Evolutionary conservation across 1,284 basidiomycete species (phyloP).

Genomic region (Mycosarcoma maydis): DNA sequence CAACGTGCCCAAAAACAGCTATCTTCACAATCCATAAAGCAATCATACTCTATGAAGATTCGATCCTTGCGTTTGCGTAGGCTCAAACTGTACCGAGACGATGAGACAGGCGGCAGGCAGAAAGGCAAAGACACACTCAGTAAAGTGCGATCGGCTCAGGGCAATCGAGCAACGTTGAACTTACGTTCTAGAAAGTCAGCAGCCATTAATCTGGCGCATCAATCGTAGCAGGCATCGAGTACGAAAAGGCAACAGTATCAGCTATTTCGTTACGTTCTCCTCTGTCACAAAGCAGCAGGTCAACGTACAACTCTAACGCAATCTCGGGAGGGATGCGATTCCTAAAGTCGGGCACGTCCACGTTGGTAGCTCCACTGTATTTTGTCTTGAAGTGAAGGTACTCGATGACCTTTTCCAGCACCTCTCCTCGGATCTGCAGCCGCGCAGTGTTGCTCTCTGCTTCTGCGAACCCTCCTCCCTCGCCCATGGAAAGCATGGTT

Average conservation of each 20-base stretch:
- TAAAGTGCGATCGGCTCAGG: too few species aligned
- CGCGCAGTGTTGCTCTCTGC: constrained; percentile 67
- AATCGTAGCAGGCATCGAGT: not conserved
- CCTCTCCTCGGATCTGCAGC: constrained; percentile 71
- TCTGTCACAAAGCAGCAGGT: constrained; percentile 67
- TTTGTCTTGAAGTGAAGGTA: constrained; percentile 81
- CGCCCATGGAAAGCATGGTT: constrained; percentile 53
- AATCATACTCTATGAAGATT: too few species aligned
- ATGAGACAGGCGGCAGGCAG: too few species aligned
- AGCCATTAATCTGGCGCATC: constrained; percentile 51
- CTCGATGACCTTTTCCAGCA: constrained; percentile 83
- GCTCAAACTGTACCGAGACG: too few species aligned
- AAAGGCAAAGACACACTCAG: too few species aligned
- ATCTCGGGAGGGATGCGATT: constrained; percentile 82
- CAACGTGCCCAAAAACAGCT: too few species aligned
- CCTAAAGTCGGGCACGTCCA: constrained; percentile 80
- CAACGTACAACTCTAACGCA: constrained; percentile 79
- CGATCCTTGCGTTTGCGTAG: too few species aligned
- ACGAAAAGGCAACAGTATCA: not conserved
- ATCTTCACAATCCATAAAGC: too few species aligned
- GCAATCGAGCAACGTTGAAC: too few species aligned
- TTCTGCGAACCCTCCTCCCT: constrained; percentile 68
- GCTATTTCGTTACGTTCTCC: not conserved
- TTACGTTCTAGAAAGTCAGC: constrained; percentile 61
- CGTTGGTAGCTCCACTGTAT: constrained; percentile 74